Conservation (phyloP, 257 asterid species). For the Nicotiana undulata region DNA sequence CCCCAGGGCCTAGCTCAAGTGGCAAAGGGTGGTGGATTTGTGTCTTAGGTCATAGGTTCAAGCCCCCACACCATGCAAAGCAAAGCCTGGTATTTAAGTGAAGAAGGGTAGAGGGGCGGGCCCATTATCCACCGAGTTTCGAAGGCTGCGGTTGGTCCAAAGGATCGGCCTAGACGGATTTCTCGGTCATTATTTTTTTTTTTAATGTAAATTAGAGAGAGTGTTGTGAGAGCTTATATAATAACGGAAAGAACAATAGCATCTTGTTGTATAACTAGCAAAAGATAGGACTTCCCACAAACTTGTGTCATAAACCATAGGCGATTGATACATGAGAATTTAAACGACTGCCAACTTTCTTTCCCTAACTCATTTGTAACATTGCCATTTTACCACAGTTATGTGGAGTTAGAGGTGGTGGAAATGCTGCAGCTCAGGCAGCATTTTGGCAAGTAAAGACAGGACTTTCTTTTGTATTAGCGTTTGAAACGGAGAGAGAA, state of each 20-base stretch:
- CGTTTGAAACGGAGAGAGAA: slow-evolving; percentile 80
- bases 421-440: slow-evolving; percentile 93
- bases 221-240: neutral
- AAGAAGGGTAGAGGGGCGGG: no score
- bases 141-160: no score
- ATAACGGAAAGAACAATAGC: neutral
- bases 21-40: no score
- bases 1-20: no score
- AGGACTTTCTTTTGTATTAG: slow-evolving; percentile 62
- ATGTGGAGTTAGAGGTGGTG: slow-evolving; percentile 95
- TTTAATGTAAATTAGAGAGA: neutral
- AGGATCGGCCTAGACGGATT: no score
- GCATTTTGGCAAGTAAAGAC: slow-evolving; percentile 70
- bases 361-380: slow-evolving; percentile 1
- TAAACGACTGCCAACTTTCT: neutral
- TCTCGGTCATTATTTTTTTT: no score
- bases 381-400: slow-evolving; percentile 32
- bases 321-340: neutral
- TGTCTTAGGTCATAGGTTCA: no score
- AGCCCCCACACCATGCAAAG: no score
- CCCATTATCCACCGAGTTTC: no score
- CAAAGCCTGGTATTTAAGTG: no score
- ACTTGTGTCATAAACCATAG: neutral
- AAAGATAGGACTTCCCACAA: neutral
- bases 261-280: neutral